Evolutionary conservation across 106 monocot genomes (phyloP), one percentile per base, ranked within the genome.

Genomic region (Acorus gramineus): DNA sequence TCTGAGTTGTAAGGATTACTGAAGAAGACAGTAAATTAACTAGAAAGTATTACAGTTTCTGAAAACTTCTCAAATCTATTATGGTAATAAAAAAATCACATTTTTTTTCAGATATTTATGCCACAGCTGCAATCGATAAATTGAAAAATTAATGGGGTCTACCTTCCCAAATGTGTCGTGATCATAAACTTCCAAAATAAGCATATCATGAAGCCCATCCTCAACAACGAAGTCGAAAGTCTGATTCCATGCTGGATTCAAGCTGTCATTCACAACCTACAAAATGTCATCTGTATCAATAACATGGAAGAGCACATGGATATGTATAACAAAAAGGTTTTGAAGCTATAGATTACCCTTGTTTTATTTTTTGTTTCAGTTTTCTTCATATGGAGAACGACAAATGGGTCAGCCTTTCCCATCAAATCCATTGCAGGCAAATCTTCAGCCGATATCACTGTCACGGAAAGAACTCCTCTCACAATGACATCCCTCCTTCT

Each of bases 201-300:
- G 85, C 87, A 96, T 82, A 64, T 96, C 96, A 83, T 96, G 96
- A 44, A 96, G 72, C 28, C 91, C 96, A 75, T 96, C 96, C 79
- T 96, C 96, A 3, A 96, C 96, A 49, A 96, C 87, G 64, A 96
- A 85, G 69, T 96, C 96, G 78, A 96, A 96, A 12, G 87, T 91
- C 63, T 96, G 96, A 66, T 96, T 87, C 96, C 96, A 96, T 5
- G 75, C 80, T 43, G 96, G 96, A 74, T 96, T 77, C 57, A 96
- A 77, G 57, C 70, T 96, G 11, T 96, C 83, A 82, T 85, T 87
- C 48, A 87, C 80, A 52, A 96, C 96, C 96, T 96, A 82, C 55
- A 83, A 76, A 72, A 62, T 55, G 43, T 0, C 53, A 49, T 2
- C 49, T 9, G 49, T 14, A 62, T 44, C 8, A 6, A 2, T 8